Evolutionary conservation across 352 stramenopile species (phyloP).

Genomic region (Globisporangium middletonii): DNA sequence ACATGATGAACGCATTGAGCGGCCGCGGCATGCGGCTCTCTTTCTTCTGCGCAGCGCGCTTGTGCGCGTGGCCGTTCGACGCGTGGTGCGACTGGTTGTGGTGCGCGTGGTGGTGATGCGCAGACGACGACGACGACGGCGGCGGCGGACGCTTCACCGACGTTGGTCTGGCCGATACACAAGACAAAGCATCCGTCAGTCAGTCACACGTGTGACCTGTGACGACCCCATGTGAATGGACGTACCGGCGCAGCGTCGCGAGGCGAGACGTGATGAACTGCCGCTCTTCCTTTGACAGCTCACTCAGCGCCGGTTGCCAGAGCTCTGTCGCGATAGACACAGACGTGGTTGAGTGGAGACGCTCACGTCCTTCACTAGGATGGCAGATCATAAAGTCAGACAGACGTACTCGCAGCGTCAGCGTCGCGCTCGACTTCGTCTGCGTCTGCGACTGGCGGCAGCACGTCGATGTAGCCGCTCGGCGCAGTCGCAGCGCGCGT

Average conservation of each 20-base stretch:
- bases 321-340: constrained; percentile 22
- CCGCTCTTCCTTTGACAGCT: constrained; percentile 60
- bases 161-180: constrained; percentile 24
- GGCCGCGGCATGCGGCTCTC: constrained; percentile 40
- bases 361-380: neutral
- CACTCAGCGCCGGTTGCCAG: constrained; percentile 67
- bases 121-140: neutral
- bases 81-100: constrained; percentile 1
- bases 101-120: neutral
- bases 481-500: constrained; percentile 15
- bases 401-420: constrained; percentile 29
- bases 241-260: constrained; percentile 29
- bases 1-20: constrained; percentile 83
- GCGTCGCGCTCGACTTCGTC: constrained; percentile 41
- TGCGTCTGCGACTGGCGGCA: constrained; percentile 28
- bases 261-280: constrained; percentile 57
- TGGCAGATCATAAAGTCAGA: no score
- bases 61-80: constrained; percentile 20
- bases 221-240: neutral
- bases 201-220: no score
- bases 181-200: neutral
- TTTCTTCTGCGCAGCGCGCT: constrained; percentile 25
- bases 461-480: constrained; percentile 42
- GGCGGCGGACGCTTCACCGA: constrained; percentile 31
- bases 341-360: neutral